A percentile compares a stretch with the other conserved stretches of the same genome.
These are phyloP conservation scores for Trichomonascus vanleenenianus DNA, from an alignment of 805 yeast genomes.

Conservation along the genomic window DNA sequence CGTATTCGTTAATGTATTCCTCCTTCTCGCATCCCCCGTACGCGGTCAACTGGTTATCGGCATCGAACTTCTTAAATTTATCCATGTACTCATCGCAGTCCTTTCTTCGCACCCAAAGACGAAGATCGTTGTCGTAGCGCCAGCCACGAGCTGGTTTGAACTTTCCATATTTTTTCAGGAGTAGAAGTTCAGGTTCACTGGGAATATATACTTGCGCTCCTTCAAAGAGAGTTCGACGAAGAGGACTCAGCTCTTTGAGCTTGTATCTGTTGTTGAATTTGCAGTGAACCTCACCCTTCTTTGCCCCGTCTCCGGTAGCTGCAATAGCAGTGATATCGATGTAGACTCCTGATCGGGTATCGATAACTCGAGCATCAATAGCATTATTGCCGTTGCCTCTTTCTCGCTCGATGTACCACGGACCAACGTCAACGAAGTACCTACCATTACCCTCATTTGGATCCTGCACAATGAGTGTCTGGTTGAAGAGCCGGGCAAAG, in stretches of 20 bases:
- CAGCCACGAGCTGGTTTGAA: slow-evolving; percentile 31
- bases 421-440: slow-evolving; percentile 41
- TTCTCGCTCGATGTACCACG: slow-evolving; percentile 42
- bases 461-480: slow-evolving; percentile 38
- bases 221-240: slow-evolving; percentile 49
- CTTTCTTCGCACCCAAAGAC: slow-evolving; percentile 43
- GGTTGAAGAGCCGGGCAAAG: slow-evolving; percentile 40
- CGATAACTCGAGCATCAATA: slow-evolving; percentile 53
- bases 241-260: slow-evolving; percentile 43
- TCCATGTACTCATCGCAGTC: slow-evolving; percentile 14
- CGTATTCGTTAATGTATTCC: slow-evolving; percentile 28
- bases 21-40: slow-evolving; percentile 29
- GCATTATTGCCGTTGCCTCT: slow-evolving; percentile 41
- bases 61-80: slow-evolving; percentile 23
- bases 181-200: slow-evolving; percentile 26
- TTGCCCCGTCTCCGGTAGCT: slow-evolving; percentile 17
- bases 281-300: slow-evolving; percentile 33
- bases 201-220: slow-evolving; percentile 47
- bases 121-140: slow-evolving; percentile 32
- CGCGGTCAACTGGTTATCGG: slow-evolving; percentile 21
- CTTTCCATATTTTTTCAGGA: slow-evolving; percentile 32
- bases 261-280: slow-evolving; percentile 49
- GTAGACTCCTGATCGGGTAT: slow-evolving; percentile 50
- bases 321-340: slow-evolving; percentile 50
- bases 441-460: slow-evolving; percentile 39